A percentile compares a stretch with the other conserved stretches of the same genome.
Conservation (phyloP, 805 yeast genomes). For the Grigorovia humatica region DNA sequence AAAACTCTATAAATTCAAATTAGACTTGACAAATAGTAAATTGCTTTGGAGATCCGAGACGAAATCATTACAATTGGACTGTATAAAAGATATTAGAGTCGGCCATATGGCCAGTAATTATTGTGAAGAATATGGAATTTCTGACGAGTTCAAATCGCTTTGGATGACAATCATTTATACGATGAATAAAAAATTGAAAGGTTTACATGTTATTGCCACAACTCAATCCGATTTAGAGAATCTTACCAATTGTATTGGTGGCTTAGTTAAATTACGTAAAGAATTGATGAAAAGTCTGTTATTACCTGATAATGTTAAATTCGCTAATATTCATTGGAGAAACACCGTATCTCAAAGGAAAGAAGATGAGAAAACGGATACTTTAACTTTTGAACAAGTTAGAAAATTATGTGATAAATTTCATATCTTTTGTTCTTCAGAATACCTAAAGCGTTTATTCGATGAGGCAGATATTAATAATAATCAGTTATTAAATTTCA, state of each 20-base stretch:
- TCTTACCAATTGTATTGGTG: slow-evolving; percentile 44
- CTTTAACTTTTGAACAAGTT: slow-evolving; percentile 55
- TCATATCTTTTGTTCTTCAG: slow-evolving; percentile 61
- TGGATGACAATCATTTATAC: slow-evolving; percentile 82
- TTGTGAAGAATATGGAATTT: slow-evolving; percentile 71
- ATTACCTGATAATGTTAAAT: slow-evolving; percentile 46
- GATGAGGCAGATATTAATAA: slow-evolving; percentile 39
- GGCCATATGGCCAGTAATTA: slow-evolving; percentile 73
- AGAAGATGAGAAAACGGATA: slow-evolving; percentile 29
- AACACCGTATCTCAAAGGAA: slow-evolving; percentile 31
- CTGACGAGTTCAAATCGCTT: slow-evolving; percentile 48
- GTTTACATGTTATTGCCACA: slow-evolving; percentile 67
- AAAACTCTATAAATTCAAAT: slow-evolving; percentile 14
- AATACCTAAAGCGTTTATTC: slow-evolving; percentile 37
- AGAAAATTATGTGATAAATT: slow-evolving; percentile 52
- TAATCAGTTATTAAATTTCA: slow-evolving; percentile 49
- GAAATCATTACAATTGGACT: slow-evolving; percentile 23
- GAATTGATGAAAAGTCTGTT: slow-evolving; percentile 55
- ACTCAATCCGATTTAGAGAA: slow-evolving; percentile 41
- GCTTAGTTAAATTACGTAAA: slow-evolving; percentile 46
- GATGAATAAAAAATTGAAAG: slow-evolving; percentile 54
- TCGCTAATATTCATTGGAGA: slow-evolving; percentile 58
- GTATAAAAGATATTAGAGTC: slow-evolving; percentile 30
- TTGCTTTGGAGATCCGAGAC: slow-evolving; percentile 23
- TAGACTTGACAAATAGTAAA: slow-evolving; percentile 13